Percentiles rank a stretch among this genome's conserved stretches.
Evolutionary conservation across 257 asterid genomes (phyloP).

Genomic region (Solanum arcanum): DNA sequence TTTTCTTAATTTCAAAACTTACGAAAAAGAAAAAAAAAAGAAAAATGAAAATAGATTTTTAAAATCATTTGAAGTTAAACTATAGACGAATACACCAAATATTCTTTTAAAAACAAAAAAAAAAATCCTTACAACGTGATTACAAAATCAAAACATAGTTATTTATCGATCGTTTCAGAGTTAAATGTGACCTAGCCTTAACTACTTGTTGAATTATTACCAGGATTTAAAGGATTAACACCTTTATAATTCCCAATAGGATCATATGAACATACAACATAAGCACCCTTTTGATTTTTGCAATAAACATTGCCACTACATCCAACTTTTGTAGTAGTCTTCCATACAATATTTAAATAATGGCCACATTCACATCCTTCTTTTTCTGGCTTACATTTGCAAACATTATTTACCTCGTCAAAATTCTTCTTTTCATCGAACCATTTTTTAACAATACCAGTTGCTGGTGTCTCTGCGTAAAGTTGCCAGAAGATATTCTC

Average conservation of each 20-base stretch:
- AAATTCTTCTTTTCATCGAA: background rate
- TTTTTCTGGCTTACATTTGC: background rate
- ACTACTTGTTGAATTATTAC: background rate
- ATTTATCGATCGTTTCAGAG: background rate
- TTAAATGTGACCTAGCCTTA: background rate
- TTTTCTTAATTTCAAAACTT: background rate
- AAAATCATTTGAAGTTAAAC: background rate
- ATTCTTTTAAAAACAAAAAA: background rate
- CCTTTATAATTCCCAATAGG: background rate
- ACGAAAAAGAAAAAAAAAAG: background rate
- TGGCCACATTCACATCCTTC: background rate
- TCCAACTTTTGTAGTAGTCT: background rate
- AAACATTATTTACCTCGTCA: background rate
- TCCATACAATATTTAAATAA: background rate
- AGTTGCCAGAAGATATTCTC: background rate
- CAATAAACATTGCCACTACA: slow-evolving; percentile 1
- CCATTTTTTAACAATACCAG: background rate
- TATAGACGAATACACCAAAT: background rate
- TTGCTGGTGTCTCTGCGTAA: background rate
- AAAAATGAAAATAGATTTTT: background rate
- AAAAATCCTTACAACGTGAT: background rate
- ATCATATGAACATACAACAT: background rate
- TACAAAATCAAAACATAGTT: background rate
- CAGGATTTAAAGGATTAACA: background rate
- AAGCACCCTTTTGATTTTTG: background rate